Percentiles rank a stretch among this genome's conserved stretches.
Evolutionary conservation across 2,329 filamentous ascomycete genomes (phyloP).

Genomic region (Diplodia scrobiculata): DNA sequence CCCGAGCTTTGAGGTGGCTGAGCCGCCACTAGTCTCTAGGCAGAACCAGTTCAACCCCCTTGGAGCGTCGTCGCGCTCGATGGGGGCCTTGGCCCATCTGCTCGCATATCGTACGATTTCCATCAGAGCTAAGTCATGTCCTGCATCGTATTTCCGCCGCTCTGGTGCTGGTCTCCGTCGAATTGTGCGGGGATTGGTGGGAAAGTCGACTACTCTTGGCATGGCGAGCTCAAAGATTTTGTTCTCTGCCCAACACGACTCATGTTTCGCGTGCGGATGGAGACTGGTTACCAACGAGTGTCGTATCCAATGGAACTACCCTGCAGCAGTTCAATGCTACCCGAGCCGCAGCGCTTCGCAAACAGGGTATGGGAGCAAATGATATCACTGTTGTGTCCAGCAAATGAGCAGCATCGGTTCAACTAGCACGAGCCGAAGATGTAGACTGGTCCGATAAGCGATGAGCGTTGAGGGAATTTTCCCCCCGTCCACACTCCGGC

Average conservation of each 20-base stretch:
- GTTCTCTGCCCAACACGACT: not conserved
- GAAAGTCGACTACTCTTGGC: not conserved
- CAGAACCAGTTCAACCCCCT: not conserved
- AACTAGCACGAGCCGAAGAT: not conserved
- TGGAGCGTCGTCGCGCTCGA: not conserved
- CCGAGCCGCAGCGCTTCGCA: not conserved
- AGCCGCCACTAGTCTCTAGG: not conserved
- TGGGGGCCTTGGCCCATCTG: not conserved
- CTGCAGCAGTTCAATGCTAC: not conserved
- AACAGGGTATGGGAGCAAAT: not conserved
- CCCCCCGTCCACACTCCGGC: not conserved
- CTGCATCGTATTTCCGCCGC: not conserved
- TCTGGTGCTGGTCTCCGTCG: not conserved
- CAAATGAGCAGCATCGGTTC: not conserved
- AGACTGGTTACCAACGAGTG: not conserved
- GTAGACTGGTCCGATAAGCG: not conserved
- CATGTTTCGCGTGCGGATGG: not conserved
- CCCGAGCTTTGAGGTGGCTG: not conserved
- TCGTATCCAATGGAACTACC: not conserved
- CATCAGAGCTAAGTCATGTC: not conserved
- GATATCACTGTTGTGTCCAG: not conserved
- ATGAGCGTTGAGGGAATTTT: not conserved
- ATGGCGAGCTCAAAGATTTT: not conserved
- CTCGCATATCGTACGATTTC: not conserved
- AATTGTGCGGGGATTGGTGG: slow-evolving; percentile 8